phyloP scores from a whole-genome alignment of 345 rosid genomes.

The Cochlearia excelsa region DNA sequence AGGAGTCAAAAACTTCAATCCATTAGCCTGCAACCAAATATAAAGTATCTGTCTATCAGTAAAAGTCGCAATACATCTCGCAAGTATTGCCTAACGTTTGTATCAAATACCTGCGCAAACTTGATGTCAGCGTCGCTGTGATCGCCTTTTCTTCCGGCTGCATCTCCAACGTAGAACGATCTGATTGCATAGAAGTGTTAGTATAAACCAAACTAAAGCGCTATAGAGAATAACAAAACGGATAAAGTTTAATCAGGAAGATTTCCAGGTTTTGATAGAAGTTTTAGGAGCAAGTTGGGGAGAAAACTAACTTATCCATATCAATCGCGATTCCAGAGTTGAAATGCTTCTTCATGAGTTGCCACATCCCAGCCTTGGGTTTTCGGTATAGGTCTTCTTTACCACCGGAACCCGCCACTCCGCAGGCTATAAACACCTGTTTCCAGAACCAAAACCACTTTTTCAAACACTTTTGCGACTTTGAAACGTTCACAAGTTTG shows the following conservation, averaged over 20 bases:
- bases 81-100: background rate
- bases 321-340: conserved; percentile 79
- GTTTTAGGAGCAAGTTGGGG: conserved; percentile 22
- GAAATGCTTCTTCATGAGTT: conserved; percentile 70
- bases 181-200: conserved; percentile 37
- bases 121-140: conserved; percentile 85
- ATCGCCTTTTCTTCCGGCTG: conserved; percentile 80
- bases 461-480: conserved; percentile 1
- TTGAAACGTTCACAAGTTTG: background rate
- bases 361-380: conserved; percentile 94
- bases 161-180: conserved; percentile 96
- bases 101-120: conserved; percentile 69
- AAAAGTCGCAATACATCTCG: background rate
- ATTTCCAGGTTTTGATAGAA: background rate
- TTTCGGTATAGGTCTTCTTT: conserved; percentile 77
- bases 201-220: conserved; percentile 9
- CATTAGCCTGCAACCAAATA: conserved; percentile 55
- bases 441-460: conserved; percentile 13
- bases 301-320: conserved; percentile 61
- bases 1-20: conserved; percentile 66
- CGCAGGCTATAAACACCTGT: conserved; percentile 93
- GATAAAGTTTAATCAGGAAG: background rate
- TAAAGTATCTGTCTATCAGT: conserved; percentile 3
- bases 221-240: background rate
- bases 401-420: conserved; percentile 45